Evolutionary conservation across 2,329 filamentous ascomycete species (phyloP), one percentile per base, ranked within the genome.

Genomic region (Penicillium crustosum): DNA sequence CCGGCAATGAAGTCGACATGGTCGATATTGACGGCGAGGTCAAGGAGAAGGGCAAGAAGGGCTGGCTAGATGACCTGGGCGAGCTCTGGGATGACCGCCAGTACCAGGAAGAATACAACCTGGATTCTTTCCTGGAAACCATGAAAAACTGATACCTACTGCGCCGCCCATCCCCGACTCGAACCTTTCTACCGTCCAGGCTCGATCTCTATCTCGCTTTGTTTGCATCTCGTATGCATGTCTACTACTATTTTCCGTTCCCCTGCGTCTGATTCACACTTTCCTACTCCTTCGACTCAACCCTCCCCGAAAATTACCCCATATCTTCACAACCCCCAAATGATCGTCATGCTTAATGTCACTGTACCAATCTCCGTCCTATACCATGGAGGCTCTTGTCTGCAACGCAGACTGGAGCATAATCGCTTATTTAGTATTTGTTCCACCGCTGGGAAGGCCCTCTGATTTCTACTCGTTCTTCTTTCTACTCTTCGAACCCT

Each of bases 21-120:
- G 91, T 96, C 57, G 93, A 97, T 69, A 86, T 93, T 50, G 93
- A 95, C 61, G 94, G 94, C 48, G 91, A 97, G 68, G 88, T 97
- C 53, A 84, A 91, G 64, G 91, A 96, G 75, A 95, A 95, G 68
- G 94, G 94, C 58, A 97, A 97, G 83, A 97, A 96, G 82, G 89
- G 93, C 7, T 96, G 93, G 85, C 78, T 97, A 61, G 94, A 99
- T 72, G 94, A 97, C 70, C 78, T 99, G 57, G 93, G 91, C 57
- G 94, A 99, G 76, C 79, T 99, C 31, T 99, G 94, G 93, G 94
- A 99, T 73, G 93, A 97, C 73, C 88, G 88, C 73, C 93, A 97
- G 79, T 99, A 99, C 75, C 92, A 97, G 77, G 94, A 99, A 79
- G 95, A 96, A 76, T 97, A 97, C 74, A 91, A 97, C 73, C 79